Base-by-base conservation (phyloP, 73 alveolate species). In the Blepharisma stoltei region DNA sequence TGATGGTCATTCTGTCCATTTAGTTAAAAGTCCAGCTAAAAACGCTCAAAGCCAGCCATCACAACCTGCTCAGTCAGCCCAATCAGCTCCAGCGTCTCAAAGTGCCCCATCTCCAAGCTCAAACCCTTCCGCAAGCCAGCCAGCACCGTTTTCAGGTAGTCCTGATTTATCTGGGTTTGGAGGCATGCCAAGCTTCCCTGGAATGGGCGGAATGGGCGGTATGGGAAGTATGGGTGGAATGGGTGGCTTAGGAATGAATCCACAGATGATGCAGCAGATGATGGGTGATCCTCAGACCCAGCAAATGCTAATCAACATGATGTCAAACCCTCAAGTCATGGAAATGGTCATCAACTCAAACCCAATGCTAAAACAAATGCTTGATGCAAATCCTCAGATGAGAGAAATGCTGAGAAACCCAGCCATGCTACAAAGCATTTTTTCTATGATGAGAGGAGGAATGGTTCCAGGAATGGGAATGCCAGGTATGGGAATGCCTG, bases 401-500 rank as follows among this genome's bases (percentile, higher is more conserved):
- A 27, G 76, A 60, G 76, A 60, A 60, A 60, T 60, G 76, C 52
- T 60, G 14, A 20, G 49, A 21, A 60, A 60, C 21, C 76, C 76
- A 1, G 76, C 49, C 0, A 60, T 60, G 76, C 41, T 60, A 2
- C 21, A 60, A 60, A 25, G 14, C 2, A 60, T 60, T 9, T 11
- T 21, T 9, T 60, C 66, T 0, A 52, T 52, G 66, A 14, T 52
- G n/a, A 52, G 27, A 52, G 27, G 27, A 52, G 66, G 73, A 69
- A 69, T 69, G 79, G 54, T 21, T 60, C 18, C 54, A 23, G n/a
- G 14, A 23, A 21, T 8, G 41, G 76, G 76, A 60, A 60, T 60
- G 76, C 67, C 67, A 9, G 79, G 79, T 14, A 69, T 69, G 79
- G 79, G 79, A 9, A 46, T 38, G 65, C 32, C 32, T 11, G 79